Base-by-base conservation (phyloP, 495 filamentous ascomycete genomes). In the Hypoxylon rickii region DNA sequence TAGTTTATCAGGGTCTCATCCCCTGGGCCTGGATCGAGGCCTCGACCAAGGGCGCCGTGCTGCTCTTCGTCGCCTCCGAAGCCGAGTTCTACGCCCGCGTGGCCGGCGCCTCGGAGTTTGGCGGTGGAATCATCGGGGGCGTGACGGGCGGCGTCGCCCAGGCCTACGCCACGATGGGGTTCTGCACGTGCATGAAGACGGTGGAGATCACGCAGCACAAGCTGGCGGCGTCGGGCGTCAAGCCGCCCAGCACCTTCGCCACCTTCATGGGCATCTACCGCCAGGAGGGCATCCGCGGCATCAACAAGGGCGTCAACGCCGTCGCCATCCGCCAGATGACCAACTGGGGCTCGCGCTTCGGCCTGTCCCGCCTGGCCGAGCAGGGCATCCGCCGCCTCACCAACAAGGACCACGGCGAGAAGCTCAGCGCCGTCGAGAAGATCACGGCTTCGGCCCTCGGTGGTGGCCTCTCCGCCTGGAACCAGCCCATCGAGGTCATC, bases 21-120 rank as follows among this genome's bases (percentile, higher is more conserved):
- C 94, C 94, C 59, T 98, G 94, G 94, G 94, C 94, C 77, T 98
- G 94, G 94, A 98, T 98, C 81, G 94, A 98, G 82, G 95, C 95
- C 73, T 97, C 94, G 65, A 97, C 95, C 73, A 98, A 98, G 79
- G 94, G 94, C 69, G 94, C 94, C 61, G 94, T 98, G 59, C 88
- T 98, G 70, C 90, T 98, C 76, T 98, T 98, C 77, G 92, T 98
- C 75, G 92, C 95, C 65, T 95, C 92, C 59, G 94, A 98, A 78
- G 93, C 92, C 73, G 94, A 98, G 78, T 97, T 87, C 82, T 85
- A 91, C 69, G 92, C 92, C 60, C 86, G 86, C 65, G 73, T 75
- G 56, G 82, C 86, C 63, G 95, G 95, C 61, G 92, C 91, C 60
- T 80, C 79, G 61, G 87, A 92, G 68, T 97, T 98, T 76, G 78